phyloP scores from a whole-genome alignment of 2,329 filamentous ascomycete genomes.

The Chalara sp. region DNA sequence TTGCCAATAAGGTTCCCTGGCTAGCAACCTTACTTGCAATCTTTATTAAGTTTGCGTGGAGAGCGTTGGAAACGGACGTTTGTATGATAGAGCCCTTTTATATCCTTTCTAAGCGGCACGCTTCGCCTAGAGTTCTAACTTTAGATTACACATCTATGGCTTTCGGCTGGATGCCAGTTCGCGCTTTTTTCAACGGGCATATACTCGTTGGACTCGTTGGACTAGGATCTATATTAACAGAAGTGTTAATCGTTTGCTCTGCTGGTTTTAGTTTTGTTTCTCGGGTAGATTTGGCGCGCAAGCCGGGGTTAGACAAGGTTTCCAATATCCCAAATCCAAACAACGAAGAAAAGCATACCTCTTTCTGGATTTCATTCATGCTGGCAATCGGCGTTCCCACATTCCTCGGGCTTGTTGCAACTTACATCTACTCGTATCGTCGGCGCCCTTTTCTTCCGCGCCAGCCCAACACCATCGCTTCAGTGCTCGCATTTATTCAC shows the following conservation, averaged over 20 bases:
- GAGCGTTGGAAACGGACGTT: constrained; percentile 59
- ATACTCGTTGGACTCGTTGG: constrained; percentile 62
- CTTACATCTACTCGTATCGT: constrained; percentile 53
- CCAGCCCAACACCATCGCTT: constrained; percentile 72
- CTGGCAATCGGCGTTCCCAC: constrained; percentile 56
- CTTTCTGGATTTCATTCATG: constrained; percentile 60
- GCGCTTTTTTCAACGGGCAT: constrained; percentile 57
- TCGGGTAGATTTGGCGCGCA: constrained; percentile 45
- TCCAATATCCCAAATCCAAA: constrained; percentile 27
- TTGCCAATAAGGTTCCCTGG: constrained; percentile 59
- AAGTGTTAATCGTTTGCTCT: constrained; percentile 64
- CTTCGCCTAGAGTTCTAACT: constrained; percentile 57
- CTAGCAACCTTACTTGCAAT: constrained; percentile 60
- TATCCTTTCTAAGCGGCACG: constrained; percentile 59
- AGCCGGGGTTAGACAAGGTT: not conserved
- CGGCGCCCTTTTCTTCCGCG: constrained; percentile 67
- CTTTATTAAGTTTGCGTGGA: constrained; percentile 61
- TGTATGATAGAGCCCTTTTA: constrained; percentile 72
- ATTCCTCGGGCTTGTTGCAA: constrained; percentile 49
- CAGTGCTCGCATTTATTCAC: constrained; percentile 70
- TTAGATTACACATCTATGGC: constrained; percentile 69
- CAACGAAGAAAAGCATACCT: constrained; percentile 53
- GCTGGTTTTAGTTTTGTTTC: constrained; percentile 60
- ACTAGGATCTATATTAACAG: constrained; percentile 64
- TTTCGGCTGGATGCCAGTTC: constrained; percentile 57